Conservation (phyloP, 441 rosid genomes). For the Pelargonium citronellum region DNA sequence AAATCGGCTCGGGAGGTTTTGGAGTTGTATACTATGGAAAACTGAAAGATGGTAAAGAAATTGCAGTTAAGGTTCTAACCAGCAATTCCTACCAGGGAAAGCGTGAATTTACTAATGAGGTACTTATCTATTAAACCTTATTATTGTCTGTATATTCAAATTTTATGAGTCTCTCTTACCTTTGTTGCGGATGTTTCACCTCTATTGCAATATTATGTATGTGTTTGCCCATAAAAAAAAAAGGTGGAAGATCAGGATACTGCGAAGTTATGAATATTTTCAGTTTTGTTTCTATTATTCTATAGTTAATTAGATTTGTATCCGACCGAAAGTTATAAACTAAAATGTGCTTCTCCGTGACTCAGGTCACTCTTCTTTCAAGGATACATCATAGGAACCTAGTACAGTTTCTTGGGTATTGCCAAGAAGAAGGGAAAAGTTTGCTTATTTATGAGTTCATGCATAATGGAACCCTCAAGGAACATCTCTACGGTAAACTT, state of each 20-base stretch:
- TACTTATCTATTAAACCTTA: slow-evolving; percentile 17
- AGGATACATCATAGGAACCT: slow-evolving; percentile 97
- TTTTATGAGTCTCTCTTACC: neutral
- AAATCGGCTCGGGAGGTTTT: slow-evolving; percentile 94
- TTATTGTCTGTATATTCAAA: too few relatives aligned
- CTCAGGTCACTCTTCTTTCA: slow-evolving; percentile 82
- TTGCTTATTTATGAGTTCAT: slow-evolving; percentile 90
- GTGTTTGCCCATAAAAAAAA: neutral
- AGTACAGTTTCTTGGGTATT: slow-evolving; percentile 92
- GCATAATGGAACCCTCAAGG: slow-evolving; percentile 94
- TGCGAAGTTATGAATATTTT: too few relatives aligned
- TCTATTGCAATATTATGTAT: neutral
- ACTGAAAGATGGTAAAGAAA: slow-evolving; percentile 79
- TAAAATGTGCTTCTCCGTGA: slow-evolving; percentile 8
- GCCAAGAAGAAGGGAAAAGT: slow-evolving; percentile 83
- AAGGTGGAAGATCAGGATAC: too few relatives aligned
- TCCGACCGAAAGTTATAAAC: neutral
- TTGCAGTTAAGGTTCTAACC: slow-evolving; percentile 77
- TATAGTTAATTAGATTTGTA: neutral
- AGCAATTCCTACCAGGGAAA: slow-evolving; percentile 87
- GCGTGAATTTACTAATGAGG: slow-evolving; percentile 92
- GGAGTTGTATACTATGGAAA: slow-evolving; percentile 86
- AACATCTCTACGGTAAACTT: slow-evolving; percentile 80
- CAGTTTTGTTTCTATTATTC: neutral
- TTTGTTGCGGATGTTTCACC: slow-evolving; percentile 4